Conservation (phyloP, 139 green algal species). For the Zygnema cylindricum region DNA sequence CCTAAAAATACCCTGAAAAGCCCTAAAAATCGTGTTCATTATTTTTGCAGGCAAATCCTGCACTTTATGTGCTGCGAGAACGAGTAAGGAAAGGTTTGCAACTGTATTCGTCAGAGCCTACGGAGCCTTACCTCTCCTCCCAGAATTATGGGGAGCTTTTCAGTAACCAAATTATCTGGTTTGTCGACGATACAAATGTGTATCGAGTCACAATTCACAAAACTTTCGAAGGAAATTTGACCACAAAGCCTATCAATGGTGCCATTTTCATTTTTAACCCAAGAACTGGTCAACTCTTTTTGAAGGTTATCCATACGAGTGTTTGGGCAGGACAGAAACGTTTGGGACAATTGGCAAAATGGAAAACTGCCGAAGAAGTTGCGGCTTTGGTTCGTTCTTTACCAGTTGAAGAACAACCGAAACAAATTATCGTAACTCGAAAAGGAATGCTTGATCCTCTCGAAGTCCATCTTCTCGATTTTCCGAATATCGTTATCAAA, state of each 20-base stretch:
- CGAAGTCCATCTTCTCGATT: constrained; percentile 98
- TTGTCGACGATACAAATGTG: constrained; percentile 99
- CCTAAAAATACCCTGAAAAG: too few relatives aligned
- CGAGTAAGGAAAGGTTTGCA: constrained; percentile 96
- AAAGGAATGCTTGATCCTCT: constrained; percentile 99
- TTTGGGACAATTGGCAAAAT: constrained; percentile 97
- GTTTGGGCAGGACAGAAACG: constrained; percentile 99
- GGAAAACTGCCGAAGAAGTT: constrained; percentile 99
- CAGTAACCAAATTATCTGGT: constrained; percentile 99
- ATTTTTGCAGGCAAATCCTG: constrained; percentile 98
- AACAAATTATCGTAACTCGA: constrained; percentile 98
- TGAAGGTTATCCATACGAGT: constrained; percentile 98
- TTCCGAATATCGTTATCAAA: constrained; percentile 99
- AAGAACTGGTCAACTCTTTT: constrained; percentile 94
- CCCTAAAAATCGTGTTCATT: too few relatives aligned
- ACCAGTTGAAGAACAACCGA: constrained; percentile 98
- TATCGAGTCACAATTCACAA: constrained; percentile 99
- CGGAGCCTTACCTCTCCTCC: constrained; percentile 96
- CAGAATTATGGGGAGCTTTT: constrained; percentile 99
- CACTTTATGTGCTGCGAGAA: constrained; percentile 98
- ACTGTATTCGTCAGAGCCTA: constrained; percentile 98
- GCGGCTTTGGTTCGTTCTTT: constrained; percentile 93
- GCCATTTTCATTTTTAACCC: constrained; percentile 99
- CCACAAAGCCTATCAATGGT: constrained; percentile 97
- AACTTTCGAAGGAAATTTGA: constrained; percentile 99